Evolutionary conservation across 2,329 filamentous ascomycete genomes (phyloP), one percentile per base, ranked within the genome.

Genomic region (Ciborinia camelliae): DNA sequence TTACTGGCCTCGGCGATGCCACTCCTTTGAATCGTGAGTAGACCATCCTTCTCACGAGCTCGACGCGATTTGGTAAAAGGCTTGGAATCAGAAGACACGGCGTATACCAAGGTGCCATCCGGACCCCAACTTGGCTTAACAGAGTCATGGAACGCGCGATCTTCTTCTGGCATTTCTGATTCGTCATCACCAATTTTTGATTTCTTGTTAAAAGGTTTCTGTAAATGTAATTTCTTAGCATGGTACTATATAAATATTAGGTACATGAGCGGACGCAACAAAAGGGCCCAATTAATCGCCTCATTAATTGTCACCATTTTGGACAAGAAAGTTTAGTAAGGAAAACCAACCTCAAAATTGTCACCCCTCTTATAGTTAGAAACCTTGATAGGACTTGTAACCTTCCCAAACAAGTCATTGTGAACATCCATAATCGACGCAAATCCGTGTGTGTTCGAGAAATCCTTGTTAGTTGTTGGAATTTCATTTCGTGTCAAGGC

Each of bases 351-450:
- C 93, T 98, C 89, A 78, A 94, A 90, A 75, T 90, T 90, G 79
- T 87, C 86, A 71, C 81, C 78, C 79, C 86, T 86, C 71, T 81
- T 79, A 66, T 81, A 77, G 70, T 83, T 82, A 63, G 82, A 75
- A 71, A 82, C 84, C 72, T 84, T 81, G 62, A 79, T 77, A 68
- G 82, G 82, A 62, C 81, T 82, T 79, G 85, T 86, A 68, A 87
- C 83, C 77, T 89, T 86, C 76, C 90, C 90, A 77, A 96, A 97
- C 64, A 97, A 81, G 55, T 92, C 96, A 75, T 96, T 94, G 92
- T 97, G 97, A 75, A 97, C 81, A 80, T 97, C 95, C 78, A 98
- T 96, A 73, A 90, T 93, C 26, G 90, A 97, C 26, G 87, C 85
- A 77, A 97, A 94, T 0, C 89, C 88, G 69, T 86, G 85, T 62